These are phyloP conservation scores for Trypanosoma rangeli DNA, from an alignment of 208 protist genomes.

Conservation along the genomic window DNA sequence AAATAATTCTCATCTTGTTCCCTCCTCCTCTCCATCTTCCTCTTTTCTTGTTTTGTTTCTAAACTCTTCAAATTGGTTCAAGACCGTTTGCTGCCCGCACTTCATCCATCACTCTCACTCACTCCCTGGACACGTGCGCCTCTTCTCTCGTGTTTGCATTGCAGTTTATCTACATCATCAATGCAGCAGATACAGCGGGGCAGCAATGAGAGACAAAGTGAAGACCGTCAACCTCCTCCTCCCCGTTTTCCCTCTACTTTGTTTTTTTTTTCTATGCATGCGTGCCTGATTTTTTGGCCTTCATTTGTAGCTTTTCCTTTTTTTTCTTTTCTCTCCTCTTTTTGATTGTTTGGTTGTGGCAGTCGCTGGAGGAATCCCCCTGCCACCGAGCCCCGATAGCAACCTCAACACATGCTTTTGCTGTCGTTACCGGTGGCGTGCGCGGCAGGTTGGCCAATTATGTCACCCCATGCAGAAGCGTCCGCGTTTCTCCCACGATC, in stretches of 20 bases:
- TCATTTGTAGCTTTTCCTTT: not conserved
- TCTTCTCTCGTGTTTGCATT: not conserved
- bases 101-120: not conserved
- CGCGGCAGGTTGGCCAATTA: not conserved
- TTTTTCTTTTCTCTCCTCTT: not conserved
- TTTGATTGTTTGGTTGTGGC: not conserved
- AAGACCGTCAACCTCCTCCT: not conserved
- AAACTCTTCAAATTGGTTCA: too few relatives aligned
- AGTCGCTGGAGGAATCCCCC: not conserved
- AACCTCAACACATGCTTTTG: not conserved
- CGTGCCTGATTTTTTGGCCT: not conserved
- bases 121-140: not conserved
- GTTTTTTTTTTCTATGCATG: not conserved
- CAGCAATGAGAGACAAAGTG: not conserved
- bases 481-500: not conserved
- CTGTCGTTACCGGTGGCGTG: not conserved
- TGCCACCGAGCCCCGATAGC: not conserved
- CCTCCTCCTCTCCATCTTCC: not conserved
- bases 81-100: not conserved
- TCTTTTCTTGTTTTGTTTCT: not conserved
- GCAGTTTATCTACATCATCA: not conserved
- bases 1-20: not conserved
- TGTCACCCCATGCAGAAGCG: not conserved
- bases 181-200: not conserved
- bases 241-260: not conserved